A percentile compares a stretch with the other conserved stretches of the same genome.
Evolutionary conservation across 2,329 filamentous ascomycete species (phyloP).

Genomic region (Colletotrichum spaethianum): DNA sequence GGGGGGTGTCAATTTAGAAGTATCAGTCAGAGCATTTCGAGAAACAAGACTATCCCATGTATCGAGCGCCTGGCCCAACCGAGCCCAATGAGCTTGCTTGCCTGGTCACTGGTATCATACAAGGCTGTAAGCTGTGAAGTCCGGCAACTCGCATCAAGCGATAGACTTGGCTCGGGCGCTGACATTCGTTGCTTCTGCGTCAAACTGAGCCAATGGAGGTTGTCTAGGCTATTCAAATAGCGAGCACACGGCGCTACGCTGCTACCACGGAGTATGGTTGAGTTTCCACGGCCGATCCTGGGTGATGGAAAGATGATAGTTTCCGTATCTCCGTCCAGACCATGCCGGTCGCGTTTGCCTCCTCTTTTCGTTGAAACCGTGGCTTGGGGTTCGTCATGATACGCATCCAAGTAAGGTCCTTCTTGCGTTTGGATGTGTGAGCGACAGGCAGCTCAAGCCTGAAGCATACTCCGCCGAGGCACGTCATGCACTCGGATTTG

Average conservation of each 20-base stretch:
- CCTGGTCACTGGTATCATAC: neutral
- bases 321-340: conserved; percentile 25
- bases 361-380: conserved; percentile 30
- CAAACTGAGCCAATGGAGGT: conserved; percentile 4
- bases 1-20: conserved; percentile 10
- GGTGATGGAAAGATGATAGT: conserved; percentile 18
- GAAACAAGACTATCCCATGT: neutral
- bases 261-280: conserved; percentile 11
- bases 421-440: neutral
- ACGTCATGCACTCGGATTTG: conserved; percentile 34
- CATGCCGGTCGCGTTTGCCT: conserved; percentile 12
- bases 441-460: conserved; percentile 13
- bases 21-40: conserved; percentile 1
- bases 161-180: neutral
- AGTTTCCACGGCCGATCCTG: conserved; percentile 24
- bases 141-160: neutral
- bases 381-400: conserved; percentile 28
- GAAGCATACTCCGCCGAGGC: conserved; percentile 15
- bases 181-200: conserved; percentile 6
- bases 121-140: conserved; percentile 1
- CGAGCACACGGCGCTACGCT: conserved; percentile 21
- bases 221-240: neutral
- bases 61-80: conserved; percentile 7
- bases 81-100: neutral
- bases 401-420: neutral